Percentiles rank a stretch among this genome's conserved stretches.
These are phyloP conservation scores for Furcasterigmium furcatum DNA, from an alignment of 2,329 filamentous ascomycete genomes.

Conservation along the genomic window DNA sequence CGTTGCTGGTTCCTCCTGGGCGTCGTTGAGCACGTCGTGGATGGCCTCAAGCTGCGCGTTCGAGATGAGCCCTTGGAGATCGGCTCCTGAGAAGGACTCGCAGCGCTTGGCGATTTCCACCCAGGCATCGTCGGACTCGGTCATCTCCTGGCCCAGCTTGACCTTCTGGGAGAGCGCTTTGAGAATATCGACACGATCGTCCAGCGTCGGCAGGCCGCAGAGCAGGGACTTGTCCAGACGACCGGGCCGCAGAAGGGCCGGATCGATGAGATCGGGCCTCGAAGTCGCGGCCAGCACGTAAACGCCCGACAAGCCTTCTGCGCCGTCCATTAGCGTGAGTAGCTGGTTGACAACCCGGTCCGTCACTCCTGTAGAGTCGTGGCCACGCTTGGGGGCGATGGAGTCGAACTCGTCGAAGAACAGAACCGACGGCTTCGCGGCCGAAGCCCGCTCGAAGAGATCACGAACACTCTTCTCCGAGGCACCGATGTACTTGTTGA, in stretches of 20 bases:
- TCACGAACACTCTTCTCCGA: slow-evolving; percentile 96
- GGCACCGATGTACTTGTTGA: slow-evolving; percentile 99
- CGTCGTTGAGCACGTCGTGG: slow-evolving; percentile 76
- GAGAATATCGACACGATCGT: slow-evolving; percentile 87
- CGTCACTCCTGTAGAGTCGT: slow-evolving; percentile 97
- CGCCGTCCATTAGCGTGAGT: slow-evolving; percentile 97
- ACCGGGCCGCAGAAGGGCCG: slow-evolving; percentile 85
- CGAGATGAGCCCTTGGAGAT: slow-evolving; percentile 90
- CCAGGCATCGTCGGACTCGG: slow-evolving; percentile 52
- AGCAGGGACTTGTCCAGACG: slow-evolving; percentile 90
- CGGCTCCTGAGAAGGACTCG: slow-evolving; percentile 89
- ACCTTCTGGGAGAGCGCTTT: slow-evolving; percentile 80
- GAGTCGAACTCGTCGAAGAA: slow-evolving; percentile 99
- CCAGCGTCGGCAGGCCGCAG: slow-evolving; percentile 78
- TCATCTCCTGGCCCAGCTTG: slow-evolving; percentile 65
- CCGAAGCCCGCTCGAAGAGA: slow-evolving; percentile 87
- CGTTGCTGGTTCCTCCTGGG: slow-evolving; percentile 22
- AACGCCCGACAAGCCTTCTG: slow-evolving; percentile 89
- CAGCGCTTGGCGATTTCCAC: slow-evolving; percentile 75
- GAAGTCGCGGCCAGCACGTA: slow-evolving; percentile 96
- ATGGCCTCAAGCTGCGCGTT: slow-evolving; percentile 97
- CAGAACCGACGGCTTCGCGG: slow-evolving; percentile 87
- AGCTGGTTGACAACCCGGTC: slow-evolving; percentile 98
- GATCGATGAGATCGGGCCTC: slow-evolving; percentile 91
- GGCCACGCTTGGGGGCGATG: slow-evolving; percentile 93